Evolutionary conservation across 2,329 filamentous ascomycete genomes (phyloP), one percentile per base, ranked within the genome.

Genomic region (Davidsoniella eucalypti): DNA sequence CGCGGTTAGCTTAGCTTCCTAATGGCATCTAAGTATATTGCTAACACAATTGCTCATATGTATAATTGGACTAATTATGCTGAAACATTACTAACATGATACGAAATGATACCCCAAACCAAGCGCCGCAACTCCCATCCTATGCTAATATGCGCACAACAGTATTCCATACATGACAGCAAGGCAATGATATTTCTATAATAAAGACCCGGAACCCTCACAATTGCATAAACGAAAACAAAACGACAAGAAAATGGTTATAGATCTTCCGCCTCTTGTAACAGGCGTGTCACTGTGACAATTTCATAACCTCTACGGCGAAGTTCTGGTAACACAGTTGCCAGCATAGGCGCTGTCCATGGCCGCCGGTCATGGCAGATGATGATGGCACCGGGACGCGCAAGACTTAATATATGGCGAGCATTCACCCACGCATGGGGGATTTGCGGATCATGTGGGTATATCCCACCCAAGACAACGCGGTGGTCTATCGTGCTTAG

Each of bases 401-500:
- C 69, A 82, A 87, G 87, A 65, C 84, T 87, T 57, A 94, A 63
- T 3, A 94, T 76, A 66, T 94, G 87, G 56, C 69, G 70, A 6
- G 84, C 81, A 64, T 94, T 94, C 48, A 87, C 57, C 55, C 69
- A 67, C 56, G 76, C 72, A 58, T 75, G 80, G 8, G 69, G 69
- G 52, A 94, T 81, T 69, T 93, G 87, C n/a, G 87, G 80, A 65
- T 94, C 87, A 66, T 94, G 87, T 4, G 87, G 87, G 64, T 93
- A 94, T 39, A 94, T 80, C 62, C 79, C 80, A 2, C 87, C 87
- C 38, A 94, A 67, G n/a, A 87, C 81, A 47, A 92, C 69, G 46
- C 72, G 69, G 63, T 86, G 88, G 3, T 79, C 80, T 54, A 87
- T 61, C 47, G 65, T 68, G 33, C 65, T 65, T 6, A 86, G 64